Evolutionary conservation across 192 early-diverging fungal genomes (phyloP).

Genomic region (Thoreauomyces humboldtii): DNA sequence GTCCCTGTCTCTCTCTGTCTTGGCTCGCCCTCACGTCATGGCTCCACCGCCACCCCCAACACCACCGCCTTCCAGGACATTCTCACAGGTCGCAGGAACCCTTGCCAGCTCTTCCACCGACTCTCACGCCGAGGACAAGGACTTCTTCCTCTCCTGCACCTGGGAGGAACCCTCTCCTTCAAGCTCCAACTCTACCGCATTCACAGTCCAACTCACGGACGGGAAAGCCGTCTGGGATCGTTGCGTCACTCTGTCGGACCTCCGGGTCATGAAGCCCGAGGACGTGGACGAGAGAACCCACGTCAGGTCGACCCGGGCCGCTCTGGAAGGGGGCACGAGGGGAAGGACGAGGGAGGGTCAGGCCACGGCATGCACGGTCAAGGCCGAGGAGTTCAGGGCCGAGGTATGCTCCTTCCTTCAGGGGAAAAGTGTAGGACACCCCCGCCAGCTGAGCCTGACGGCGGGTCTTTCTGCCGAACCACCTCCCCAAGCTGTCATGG

Average conservation of each 20-base stretch:
- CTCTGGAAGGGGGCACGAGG: conserved; percentile 6
- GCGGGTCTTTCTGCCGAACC: not conserved
- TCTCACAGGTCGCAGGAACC: no score
- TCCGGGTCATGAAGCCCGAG: conserved; percentile 4
- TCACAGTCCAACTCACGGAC: conserved; percentile 11
- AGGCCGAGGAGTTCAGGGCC: not conserved
- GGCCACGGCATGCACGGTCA: conserved; percentile 3
- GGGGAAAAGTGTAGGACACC: not conserved
- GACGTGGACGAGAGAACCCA: conserved; percentile 10
- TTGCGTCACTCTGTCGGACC: conserved; percentile 1
- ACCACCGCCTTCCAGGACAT: no score
- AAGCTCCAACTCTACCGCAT: conserved; percentile 1
- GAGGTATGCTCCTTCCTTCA: not conserved
- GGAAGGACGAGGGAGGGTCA: conserved; percentile 2
- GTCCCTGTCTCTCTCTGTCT: no score
- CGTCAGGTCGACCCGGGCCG: conserved; percentile 11
- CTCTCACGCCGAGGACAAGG: no score
- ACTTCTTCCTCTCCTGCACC: not conserved
- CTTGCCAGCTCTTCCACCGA: no score
- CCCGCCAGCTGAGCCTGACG: not conserved
- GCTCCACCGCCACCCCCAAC: no score
- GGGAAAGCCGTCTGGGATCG: conserved; percentile 14
- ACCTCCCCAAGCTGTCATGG: conserved; percentile 18
- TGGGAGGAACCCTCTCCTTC: not conserved
- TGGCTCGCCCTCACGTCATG: no score